Conservation (phyloP, 1,284 basidiomycete genomes). For the Rhizoctonia solani region DNA sequence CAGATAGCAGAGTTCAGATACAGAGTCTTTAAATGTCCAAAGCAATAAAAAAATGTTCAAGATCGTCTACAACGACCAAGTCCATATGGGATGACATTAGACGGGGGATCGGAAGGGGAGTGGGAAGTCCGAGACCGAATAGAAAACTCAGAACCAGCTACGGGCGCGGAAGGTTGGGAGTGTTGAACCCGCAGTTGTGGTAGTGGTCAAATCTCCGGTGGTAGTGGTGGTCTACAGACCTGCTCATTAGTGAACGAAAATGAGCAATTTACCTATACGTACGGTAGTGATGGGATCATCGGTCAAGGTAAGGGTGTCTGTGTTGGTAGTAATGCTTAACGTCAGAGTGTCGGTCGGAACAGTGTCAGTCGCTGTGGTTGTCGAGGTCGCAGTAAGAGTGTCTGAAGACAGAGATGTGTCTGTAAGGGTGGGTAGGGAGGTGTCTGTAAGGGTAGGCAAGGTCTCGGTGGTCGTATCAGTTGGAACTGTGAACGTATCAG, state of each 20-base stretch:
- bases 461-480: not conserved
- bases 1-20: not conserved
- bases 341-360: not conserved
- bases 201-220: not conserved
- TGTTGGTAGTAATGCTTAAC: no score
- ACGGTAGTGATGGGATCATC: no score
- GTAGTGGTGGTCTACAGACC: not conserved
- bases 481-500: not conserved
- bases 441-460: not conserved
- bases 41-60: conserved; percentile 20
- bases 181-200: not conserved
- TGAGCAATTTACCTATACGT: no score
- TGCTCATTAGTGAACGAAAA: not conserved
- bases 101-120: not conserved
- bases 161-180: conserved; percentile 8
- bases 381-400: not conserved
- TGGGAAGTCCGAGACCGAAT: not conserved
- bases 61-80: conserved; percentile 15
- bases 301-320: no score
- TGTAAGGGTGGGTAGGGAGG: not conserved
- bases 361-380: not conserved
- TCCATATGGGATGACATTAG: not conserved
- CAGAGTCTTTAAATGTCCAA: not conserved
- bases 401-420: not conserved
- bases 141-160: not conserved